Conservation (phyloP, 192 early-diverging fungal genomes). For the Piromyces finnis region DNA sequence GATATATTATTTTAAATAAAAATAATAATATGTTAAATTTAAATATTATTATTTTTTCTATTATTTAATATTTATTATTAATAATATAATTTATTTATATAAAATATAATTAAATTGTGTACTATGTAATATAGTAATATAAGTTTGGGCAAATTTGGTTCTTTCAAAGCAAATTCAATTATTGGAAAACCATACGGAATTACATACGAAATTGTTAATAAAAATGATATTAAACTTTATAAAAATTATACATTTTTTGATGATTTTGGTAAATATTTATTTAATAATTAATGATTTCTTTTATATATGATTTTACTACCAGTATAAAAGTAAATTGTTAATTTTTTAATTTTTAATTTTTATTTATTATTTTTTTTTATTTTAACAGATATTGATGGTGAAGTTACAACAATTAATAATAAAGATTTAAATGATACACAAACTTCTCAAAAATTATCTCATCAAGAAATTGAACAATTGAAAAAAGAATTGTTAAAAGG, state of each 20-base stretch:
- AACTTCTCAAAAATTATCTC: conserved; percentile 56
- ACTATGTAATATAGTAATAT: background rate
- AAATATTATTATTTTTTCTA: no score
- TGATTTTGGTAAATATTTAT: conserved; percentile 3
- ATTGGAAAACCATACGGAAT: conserved; percentile 68
- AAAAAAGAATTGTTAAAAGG: conserved; percentile 56
- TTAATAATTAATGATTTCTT: no score
- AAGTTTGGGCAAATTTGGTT: conserved; percentile 77
- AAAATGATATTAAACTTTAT: conserved; percentile 2
- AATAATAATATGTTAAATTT: background rate
- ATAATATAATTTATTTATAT: no score
- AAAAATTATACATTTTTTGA: conserved; percentile 2
- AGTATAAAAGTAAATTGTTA: no score
- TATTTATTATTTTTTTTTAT: background rate
- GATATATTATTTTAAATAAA: no score
- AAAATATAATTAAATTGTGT: no score
- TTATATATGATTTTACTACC: no score
- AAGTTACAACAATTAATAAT: conserved; percentile 56
- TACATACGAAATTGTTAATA: conserved; percentile 64
- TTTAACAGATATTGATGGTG: conserved; percentile 6
- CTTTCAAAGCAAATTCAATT: conserved; percentile 55
- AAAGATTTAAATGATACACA: conserved; percentile 55
- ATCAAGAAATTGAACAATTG: conserved; percentile 64
- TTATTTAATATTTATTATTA: no score
- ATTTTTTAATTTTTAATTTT: no score